Percentiles rank a stretch among this genome's conserved stretches.
Conservation (phyloP, 2,329 filamentous ascomycete genomes). For the Aspergillus ochraceoroseus region DNA sequence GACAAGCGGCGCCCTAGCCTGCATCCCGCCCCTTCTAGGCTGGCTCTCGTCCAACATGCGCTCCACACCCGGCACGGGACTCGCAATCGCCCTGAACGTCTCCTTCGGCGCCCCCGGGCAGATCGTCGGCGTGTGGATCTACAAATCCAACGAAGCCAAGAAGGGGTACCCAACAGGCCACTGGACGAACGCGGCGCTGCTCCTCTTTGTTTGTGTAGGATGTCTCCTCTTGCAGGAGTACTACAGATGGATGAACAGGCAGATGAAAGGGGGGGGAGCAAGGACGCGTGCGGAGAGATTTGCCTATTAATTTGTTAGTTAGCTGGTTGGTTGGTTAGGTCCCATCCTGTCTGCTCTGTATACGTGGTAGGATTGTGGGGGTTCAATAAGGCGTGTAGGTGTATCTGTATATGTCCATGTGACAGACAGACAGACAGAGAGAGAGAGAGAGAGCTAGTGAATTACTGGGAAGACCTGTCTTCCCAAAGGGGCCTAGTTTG, state of each 20-base stretch:
- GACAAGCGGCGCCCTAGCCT: slow-evolving; percentile 61
- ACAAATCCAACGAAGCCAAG: slow-evolving; percentile 57
- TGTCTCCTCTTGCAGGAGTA: slow-evolving; percentile 53
- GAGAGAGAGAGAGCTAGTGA: too few species aligned
- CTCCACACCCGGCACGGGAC: slow-evolving; percentile 59
- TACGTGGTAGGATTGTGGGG: too few species aligned
- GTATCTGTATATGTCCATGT: too few species aligned
- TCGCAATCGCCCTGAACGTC: slow-evolving; percentile 67
- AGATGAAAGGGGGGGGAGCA: slow-evolving; percentile 22
- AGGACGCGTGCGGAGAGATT: slow-evolving; percentile 24
- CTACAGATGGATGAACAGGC: slow-evolving; percentile 49
- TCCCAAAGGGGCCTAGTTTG: too few species aligned
- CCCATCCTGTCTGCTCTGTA: background rate
- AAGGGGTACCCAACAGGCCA: slow-evolving; percentile 66
- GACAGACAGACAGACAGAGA: too few species aligned
- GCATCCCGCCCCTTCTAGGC: slow-evolving; percentile 65
- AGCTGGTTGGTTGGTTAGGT: background rate
- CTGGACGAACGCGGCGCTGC: slow-evolving; percentile 59
- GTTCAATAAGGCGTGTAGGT: too few species aligned
- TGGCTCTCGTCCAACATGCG: slow-evolving; percentile 66
- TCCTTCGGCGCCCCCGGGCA: slow-evolving; percentile 64
- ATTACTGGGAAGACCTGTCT: too few species aligned
- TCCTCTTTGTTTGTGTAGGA: slow-evolving; percentile 56
- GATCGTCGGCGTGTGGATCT: slow-evolving; percentile 70
- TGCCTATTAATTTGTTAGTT: slow-evolving; percentile 24